phyloP scores from a whole-genome alignment of 2,329 filamentous ascomycete species.

The Epichloe coenophiala region DNA sequence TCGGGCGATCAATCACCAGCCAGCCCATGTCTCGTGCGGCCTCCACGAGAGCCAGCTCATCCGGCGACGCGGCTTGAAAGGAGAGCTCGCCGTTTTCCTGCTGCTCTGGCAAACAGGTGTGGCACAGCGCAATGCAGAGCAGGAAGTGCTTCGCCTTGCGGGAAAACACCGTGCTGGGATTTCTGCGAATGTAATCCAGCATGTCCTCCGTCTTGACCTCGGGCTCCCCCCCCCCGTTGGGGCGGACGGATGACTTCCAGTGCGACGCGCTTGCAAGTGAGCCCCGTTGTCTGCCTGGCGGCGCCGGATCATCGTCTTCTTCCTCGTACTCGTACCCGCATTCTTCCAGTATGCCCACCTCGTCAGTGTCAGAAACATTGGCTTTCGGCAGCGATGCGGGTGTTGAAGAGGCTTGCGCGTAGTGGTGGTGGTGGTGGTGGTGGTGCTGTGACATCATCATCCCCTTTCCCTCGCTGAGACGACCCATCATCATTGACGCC shows the following conservation, averaged over 20 bases:
- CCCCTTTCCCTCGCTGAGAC: constrained; percentile 15
- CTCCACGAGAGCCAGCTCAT: constrained; percentile 70
- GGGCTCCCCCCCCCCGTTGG: constrained; percentile 13
- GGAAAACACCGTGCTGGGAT: constrained; percentile 63
- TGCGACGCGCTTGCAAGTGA: constrained; percentile 15
- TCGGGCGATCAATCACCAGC: constrained; percentile 57
- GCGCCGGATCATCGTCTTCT: too few species aligned
- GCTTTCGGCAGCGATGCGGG: too few species aligned
- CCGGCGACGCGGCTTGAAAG: constrained; percentile 76
- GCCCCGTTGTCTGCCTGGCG: not conserved
- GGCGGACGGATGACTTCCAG: constrained; percentile 19
- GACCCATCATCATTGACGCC: constrained; percentile 9
- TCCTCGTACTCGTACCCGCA: too few species aligned
- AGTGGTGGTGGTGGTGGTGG: not conserved
- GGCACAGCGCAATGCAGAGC: constrained; percentile 68
- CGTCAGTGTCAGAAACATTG: too few species aligned
- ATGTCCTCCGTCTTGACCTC: constrained; percentile 54
- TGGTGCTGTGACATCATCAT: not conserved
- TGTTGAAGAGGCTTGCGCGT: too few species aligned
- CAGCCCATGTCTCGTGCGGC: constrained; percentile 72
- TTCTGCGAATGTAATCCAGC: constrained; percentile 59
- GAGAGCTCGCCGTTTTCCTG: constrained; percentile 53
- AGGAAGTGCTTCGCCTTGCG: constrained; percentile 66
- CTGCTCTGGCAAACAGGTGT: constrained; percentile 70
- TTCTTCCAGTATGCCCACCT: too few species aligned